phyloP scores from a whole-genome alignment of 371 early-diverging fungal genomes.

The Mortierella sp. region DNA sequence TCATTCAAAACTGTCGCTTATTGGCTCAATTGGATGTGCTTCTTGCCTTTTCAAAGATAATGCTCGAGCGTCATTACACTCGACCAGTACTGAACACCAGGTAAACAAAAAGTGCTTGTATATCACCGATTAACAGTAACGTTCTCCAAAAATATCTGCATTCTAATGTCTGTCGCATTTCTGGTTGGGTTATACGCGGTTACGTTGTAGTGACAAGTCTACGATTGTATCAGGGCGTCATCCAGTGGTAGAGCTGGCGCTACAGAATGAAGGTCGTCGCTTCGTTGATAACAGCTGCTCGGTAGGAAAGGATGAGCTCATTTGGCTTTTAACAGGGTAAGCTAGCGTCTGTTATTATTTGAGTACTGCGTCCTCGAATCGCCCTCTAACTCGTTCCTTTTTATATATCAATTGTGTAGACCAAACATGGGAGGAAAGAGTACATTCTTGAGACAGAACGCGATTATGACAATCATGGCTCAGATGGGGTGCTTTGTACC shows the following conservation, averaged over 20 bases:
- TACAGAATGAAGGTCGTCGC: conserved; percentile 67
- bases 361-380: not conserved
- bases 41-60: conserved; percentile 69
- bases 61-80: conserved; percentile 64
- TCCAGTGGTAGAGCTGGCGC: conserved; percentile 87
- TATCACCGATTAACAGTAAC: not conserved
- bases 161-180: not conserved
- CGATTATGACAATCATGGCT: conserved; percentile 85
- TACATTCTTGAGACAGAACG: conserved; percentile 85
- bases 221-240: conserved; percentile 79
- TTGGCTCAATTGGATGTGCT: conserved; percentile 82
- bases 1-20: conserved; percentile 64
- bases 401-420: conserved; percentile 29
- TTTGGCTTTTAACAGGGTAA: conserved; percentile 86
- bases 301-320: conserved; percentile 64
- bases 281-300: conserved; percentile 84
- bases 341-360: not conserved
- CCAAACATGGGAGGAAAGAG: conserved; percentile 98
- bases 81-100: conserved; percentile 70
- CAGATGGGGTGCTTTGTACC: conserved; percentile 97
- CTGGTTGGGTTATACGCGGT: too few relatives aligned
- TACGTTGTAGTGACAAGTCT: conserved; percentile 12
- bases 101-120: conserved; percentile 24
- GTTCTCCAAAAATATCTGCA: not conserved
- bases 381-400: too few relatives aligned